These are phyloP conservation scores for Meyerozyma elateridarum DNA, from an alignment of 1,139 yeast species.

Conservation along the genomic window DNA sequence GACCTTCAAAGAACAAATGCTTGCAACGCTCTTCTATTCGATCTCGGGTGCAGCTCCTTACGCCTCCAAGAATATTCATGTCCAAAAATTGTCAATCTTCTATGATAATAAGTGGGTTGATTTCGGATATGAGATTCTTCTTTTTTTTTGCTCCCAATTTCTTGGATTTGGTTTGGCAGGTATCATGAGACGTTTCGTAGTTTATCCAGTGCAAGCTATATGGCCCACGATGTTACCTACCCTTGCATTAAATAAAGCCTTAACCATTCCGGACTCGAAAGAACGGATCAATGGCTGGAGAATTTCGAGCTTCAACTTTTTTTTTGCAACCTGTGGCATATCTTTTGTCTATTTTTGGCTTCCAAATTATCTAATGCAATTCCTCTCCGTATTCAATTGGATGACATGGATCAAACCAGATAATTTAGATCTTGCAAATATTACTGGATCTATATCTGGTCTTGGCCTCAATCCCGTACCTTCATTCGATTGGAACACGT, in stretches of 20 bases:
- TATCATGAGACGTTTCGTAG: constrained; percentile 16
- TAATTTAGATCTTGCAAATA: constrained; percentile 47
- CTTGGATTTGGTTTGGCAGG: constrained; percentile 23
- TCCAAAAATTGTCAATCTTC: constrained; percentile 14
- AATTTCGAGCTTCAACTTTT: constrained; percentile 43
- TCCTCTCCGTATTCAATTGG: constrained; percentile 55
- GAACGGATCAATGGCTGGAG: constrained; percentile 50
- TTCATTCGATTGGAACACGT: constrained; percentile 47
- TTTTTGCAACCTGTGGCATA: constrained; percentile 28
- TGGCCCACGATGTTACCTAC: constrained; percentile 19
- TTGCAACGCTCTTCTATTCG: constrained; percentile 17
- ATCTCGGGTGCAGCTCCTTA: constrained; percentile 13
- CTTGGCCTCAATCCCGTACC: constrained; percentile 54
- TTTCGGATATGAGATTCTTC: constrained; percentile 15
- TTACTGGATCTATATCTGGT: constrained; percentile 50
- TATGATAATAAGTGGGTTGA: constrained; percentile 16
- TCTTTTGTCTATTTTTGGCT: constrained; percentile 54
- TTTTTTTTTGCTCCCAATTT: constrained; percentile 15
- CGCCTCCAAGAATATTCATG: constrained; percentile 16
- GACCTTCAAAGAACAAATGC: constrained; percentile 20
- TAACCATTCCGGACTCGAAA: constrained; percentile 28
- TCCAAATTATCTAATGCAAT: constrained; percentile 48
- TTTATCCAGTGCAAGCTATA: constrained; percentile 14
- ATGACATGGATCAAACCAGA: constrained; percentile 58
- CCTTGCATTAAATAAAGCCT: constrained; percentile 18